phyloP scores from a whole-genome alignment of 2,329 filamentous ascomycete species.

The Scytalidium lignicola region DNA sequence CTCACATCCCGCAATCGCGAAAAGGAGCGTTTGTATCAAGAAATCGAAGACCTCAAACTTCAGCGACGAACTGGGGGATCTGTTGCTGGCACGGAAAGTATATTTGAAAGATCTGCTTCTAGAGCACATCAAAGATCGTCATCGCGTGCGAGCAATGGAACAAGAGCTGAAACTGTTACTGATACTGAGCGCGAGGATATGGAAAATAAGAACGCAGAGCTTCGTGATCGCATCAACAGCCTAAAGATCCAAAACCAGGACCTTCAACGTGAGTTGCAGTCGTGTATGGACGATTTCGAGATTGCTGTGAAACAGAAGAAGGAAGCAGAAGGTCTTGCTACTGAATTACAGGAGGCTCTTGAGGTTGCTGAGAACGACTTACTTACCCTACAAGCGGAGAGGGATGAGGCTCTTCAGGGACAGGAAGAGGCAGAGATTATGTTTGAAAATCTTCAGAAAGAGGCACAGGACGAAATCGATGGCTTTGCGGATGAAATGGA shows the following conservation, averaged over 20 bases:
- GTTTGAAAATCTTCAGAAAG: conserved; percentile 55
- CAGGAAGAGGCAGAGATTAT: conserved; percentile 52
- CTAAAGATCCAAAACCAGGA: conserved; percentile 88
- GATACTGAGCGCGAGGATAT: conserved; percentile 81
- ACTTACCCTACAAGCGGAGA: conserved; percentile 71
- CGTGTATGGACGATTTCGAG: conserved; percentile 75
- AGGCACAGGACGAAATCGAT: conserved; percentile 63
- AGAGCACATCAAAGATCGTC: conserved; percentile 69
- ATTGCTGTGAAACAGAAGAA: conserved; percentile 59
- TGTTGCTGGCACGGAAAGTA: conserved; percentile 73
- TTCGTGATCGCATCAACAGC: conserved; percentile 82
- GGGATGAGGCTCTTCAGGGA: conserved; percentile 75
- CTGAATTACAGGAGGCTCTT: conserved; percentile 73
- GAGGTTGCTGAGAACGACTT: conserved; percentile 76
- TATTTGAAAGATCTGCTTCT: conserved; percentile 91
- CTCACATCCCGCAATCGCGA: conserved; percentile 92
- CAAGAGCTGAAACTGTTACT: conserved; percentile 39
- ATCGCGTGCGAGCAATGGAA: conserved; percentile 56
- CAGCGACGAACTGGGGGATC: conserved; percentile 68
- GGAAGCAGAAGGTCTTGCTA: conserved; percentile 51
- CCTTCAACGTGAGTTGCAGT: conserved; percentile 75
- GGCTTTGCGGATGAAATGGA: conserved; percentile 67
- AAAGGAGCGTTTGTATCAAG: conserved; percentile 89
- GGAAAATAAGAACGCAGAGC: conserved; percentile 75
- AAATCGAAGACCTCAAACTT: conserved; percentile 95